Conservation (phyloP, 805 yeast species). For the Tanozyma kutaoensis region DNA sequence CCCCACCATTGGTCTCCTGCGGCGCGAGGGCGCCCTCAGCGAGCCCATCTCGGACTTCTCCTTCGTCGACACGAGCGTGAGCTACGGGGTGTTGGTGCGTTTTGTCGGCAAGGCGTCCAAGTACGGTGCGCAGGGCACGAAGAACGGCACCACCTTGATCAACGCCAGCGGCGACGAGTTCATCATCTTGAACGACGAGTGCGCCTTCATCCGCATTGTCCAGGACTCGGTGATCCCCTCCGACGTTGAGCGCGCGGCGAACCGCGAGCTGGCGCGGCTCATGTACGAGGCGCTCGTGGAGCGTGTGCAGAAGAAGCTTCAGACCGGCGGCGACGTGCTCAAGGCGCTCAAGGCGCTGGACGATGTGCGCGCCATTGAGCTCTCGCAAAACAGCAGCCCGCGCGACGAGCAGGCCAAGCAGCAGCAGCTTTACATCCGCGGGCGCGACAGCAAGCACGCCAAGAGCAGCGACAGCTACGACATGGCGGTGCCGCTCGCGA, state of each 20-base stretch:
- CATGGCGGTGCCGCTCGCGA: conserved; percentile 16
- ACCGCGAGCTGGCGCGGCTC: conserved; percentile 8
- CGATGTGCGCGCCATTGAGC: too few relatives aligned
- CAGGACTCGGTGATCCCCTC: conserved; percentile 13
- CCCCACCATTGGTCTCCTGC: conserved; percentile 19
- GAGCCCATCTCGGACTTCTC: background rate
- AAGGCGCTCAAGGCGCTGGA: too few relatives aligned
- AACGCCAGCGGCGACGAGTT: conserved; percentile 20
- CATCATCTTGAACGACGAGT: conserved; percentile 20
- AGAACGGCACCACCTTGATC: background rate
- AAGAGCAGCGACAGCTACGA: conserved; percentile 10
- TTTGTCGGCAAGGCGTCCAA: background rate
- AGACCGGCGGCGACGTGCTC: too few relatives aligned
- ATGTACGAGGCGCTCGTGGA: conserved; percentile 11
- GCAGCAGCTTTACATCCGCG: too few relatives aligned
- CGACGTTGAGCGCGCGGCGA: conserved; percentile 7
- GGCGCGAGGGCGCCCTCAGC: conserved; percentile 6
- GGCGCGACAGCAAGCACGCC: too few relatives aligned
- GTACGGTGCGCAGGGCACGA: background rate
- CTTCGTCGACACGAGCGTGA: background rate
- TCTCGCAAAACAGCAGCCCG: too few relatives aligned
- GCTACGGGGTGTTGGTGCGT: background rate
- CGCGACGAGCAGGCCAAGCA: too few relatives aligned
- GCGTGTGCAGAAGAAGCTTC: conserved; percentile 15
- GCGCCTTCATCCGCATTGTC: conserved; percentile 13